Evolutionary conservation across 2,329 filamentous ascomycete genomes (phyloP).

Genomic region (Talaromyces marneffei): DNA sequence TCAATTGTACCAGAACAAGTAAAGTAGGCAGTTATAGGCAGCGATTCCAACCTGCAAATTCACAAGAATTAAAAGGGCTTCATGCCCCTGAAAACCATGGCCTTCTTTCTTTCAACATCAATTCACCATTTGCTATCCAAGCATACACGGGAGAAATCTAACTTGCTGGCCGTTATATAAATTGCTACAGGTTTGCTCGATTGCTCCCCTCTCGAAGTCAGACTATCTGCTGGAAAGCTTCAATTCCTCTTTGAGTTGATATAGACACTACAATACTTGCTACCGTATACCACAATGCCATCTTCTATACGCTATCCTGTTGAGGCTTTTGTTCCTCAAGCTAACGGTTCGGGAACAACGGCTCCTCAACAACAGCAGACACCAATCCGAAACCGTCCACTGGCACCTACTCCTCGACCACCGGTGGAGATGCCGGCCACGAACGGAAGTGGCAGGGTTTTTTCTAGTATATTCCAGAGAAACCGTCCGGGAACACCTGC

Average conservation of each 20-base stretch:
- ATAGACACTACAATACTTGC: not conserved
- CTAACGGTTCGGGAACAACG: not conserved
- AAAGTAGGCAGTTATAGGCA: not conserved
- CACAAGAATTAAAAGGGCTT: not conserved
- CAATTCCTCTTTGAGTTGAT: not conserved
- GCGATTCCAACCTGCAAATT: not conserved
- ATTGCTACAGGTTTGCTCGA: not conserved
- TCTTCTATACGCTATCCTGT: not conserved
- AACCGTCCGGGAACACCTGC: not conserved
- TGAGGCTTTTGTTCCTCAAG: not conserved
- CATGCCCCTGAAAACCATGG: too few relatives aligned
- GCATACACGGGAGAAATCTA: not conserved
- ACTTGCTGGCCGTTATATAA: not conserved
- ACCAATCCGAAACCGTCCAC: not conserved
- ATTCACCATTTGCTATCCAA: not conserved
- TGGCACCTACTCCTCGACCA: not conserved
- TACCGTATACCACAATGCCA: not conserved
- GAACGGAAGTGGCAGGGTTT: too few relatives aligned
- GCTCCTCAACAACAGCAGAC: not conserved
- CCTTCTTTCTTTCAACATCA: too few relatives aligned
- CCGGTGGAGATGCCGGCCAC: too few relatives aligned
- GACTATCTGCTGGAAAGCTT: not conserved
- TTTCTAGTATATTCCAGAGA: too few relatives aligned
- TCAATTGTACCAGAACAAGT: not conserved
- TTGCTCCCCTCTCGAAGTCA: not conserved